Conservation (phyloP, 2,329 filamentous ascomycete genomes). For the Thielaviopsis euricoi region DNA sequence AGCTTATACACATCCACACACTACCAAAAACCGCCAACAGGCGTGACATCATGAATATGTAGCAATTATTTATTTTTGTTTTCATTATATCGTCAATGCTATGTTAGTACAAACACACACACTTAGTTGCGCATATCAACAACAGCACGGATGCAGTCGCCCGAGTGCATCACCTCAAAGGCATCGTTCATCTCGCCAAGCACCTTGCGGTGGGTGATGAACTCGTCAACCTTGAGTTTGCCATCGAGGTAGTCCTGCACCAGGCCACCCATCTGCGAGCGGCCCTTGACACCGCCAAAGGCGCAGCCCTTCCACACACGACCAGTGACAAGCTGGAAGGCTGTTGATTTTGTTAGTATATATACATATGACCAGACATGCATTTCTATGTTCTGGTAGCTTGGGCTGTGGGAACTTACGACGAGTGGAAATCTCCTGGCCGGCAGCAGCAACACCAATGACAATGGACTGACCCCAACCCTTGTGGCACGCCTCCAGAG, state of each 20-base stretch:
- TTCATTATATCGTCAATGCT: constrained; percentile 1
- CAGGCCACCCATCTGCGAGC: constrained; percentile 73
- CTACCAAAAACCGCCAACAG: not conserved
- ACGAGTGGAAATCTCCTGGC: constrained; percentile 85
- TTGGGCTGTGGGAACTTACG: constrained; percentile 44
- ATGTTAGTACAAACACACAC: not conserved
- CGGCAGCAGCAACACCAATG: constrained; percentile 91
- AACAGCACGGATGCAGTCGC: constrained; percentile 93
- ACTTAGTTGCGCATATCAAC: constrained; percentile 42
- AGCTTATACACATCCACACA: too few relatives aligned
- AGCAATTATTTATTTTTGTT: not conserved
- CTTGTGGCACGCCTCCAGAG: constrained; percentile 96
- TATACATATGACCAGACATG: not conserved
- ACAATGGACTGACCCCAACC: constrained; percentile 97
- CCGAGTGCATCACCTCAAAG: constrained; percentile 86
- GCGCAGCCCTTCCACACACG: constrained; percentile 97
- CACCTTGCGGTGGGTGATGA: constrained; percentile 89
- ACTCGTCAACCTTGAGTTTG: constrained; percentile 93
- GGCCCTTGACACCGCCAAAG: constrained; percentile 96
- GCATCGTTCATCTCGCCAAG: constrained; percentile 74
- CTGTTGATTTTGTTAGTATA: constrained; percentile 26
- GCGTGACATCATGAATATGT: not conserved
- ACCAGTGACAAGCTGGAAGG: constrained; percentile 96
- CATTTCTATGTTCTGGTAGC: too few relatives aligned
- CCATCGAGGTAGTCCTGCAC: constrained; percentile 81